Conservation (phyloP, 1,139 yeast genomes). For the Geotrichum histeridarum region DNA sequence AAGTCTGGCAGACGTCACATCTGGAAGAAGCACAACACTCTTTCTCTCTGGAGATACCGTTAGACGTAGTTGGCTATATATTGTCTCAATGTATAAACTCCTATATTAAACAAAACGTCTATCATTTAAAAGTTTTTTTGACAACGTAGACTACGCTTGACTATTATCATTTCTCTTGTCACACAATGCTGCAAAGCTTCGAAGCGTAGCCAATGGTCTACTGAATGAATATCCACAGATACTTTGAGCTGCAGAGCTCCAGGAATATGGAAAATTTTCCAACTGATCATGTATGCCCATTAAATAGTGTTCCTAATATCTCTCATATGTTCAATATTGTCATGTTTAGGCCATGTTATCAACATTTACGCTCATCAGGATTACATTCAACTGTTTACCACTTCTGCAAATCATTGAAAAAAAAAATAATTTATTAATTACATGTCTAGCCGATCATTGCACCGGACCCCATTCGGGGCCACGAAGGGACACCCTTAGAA, state of each 20-base stretch:
- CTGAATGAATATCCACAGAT: too few species aligned
- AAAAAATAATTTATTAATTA: not conserved
- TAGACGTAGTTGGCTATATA: constrained; percentile 36
- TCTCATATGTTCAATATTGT: too few species aligned
- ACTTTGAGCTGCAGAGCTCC: too few species aligned
- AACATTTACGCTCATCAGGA: too few species aligned
- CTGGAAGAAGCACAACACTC: constrained; percentile 99
- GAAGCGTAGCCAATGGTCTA: too few species aligned
- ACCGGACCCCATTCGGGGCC: constrained; percentile 41
- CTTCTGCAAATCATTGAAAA: not conserved
- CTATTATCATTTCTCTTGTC: not conserved
- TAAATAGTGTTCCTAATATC: too few species aligned
- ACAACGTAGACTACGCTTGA: not conserved
- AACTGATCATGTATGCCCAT: too few species aligned
- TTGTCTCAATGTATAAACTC: constrained; percentile 1
- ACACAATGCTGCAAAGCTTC: too few species aligned
- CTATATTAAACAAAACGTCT: not conserved
- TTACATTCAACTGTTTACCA: too few species aligned
- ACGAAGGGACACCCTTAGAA: constrained; percentile 40
- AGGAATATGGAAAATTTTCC: too few species aligned
- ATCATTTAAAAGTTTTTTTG: not conserved
- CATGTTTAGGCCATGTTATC: too few species aligned
- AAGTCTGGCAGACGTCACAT: constrained; percentile 96
- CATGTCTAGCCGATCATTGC: constrained; percentile 41
- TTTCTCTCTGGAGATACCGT: constrained; percentile 99